These are phyloP conservation scores for Trametes cinnabarina DNA, from an alignment of 768 basidiomycete species.

Conservation along the genomic window DNA sequence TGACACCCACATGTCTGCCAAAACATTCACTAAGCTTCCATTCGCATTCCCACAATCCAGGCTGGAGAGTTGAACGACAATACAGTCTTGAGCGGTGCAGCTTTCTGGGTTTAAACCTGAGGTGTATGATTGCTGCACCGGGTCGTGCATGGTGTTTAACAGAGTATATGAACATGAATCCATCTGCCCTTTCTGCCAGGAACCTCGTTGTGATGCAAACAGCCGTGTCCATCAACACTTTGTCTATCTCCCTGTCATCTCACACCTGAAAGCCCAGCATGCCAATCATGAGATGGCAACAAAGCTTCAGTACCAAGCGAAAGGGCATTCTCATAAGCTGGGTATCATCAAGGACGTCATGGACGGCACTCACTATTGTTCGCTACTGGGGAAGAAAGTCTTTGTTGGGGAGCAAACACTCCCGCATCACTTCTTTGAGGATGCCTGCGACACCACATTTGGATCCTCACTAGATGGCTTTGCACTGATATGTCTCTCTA, in stretches of 20 bases:
- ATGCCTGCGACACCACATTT: constrained; percentile 40
- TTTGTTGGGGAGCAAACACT: constrained; percentile 27
- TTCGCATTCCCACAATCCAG: constrained; percentile 24
- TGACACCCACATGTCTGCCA: constrained; percentile 26
- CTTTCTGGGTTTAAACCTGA: constrained; percentile 34
- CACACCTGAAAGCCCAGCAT: constrained; percentile 32
- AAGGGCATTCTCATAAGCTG: constrained; percentile 20
- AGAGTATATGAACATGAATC: constrained; percentile 30
- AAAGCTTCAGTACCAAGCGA: constrained; percentile 31
- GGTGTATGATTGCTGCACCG: constrained; percentile 41
- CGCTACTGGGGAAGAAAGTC: constrained; percentile 25
- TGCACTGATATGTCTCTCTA: no score
- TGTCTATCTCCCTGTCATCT: constrained; percentile 40
- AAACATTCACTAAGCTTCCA: constrained; percentile 27
- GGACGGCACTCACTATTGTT: constrained; percentile 34
- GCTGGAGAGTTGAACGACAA: constrained; percentile 21
- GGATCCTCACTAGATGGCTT: constrained; percentile 43
- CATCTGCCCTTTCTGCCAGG: constrained; percentile 41
- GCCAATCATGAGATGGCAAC: constrained; percentile 20
- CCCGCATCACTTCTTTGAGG: constrained; percentile 34
- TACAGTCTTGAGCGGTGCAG: constrained; percentile 24
- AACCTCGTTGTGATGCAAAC: constrained; percentile 23
- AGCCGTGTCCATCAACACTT: constrained; percentile 29
- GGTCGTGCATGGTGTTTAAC: constrained; percentile 39
- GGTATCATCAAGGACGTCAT: constrained; percentile 36